Evolutionary conservation across 306 rosid species (phyloP), one percentile per base, ranked within the genome.

Genomic region (Fragaria iinumae): DNA sequence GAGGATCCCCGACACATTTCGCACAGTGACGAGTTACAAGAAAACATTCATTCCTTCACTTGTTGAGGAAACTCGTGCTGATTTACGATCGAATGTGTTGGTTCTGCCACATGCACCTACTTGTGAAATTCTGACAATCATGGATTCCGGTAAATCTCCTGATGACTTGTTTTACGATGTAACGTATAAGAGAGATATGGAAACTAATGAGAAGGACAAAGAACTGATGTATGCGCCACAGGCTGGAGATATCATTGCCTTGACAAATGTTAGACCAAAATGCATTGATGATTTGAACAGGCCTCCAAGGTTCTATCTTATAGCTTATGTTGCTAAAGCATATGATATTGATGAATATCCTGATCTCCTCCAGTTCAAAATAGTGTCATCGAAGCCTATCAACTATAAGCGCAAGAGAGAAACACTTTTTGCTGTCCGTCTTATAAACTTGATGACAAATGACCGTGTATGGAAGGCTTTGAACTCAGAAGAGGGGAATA

Each of bases 191-290:
- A 67, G 20, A 10, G 23, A 47, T 41, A 3, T 25, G 0, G 64
- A 34, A 62, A 78, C 72, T 0, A 75, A 72, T 36, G 0, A 11
- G 67, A 69, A 67, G 8, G 27, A 43, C 41, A 74, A 13, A 52
- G 72, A 69, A 20, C 20, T 11, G 41, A 32, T 36, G 14, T 87
- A 87, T 72, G 86, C 84, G 68, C 91, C 93, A 34, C 69, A 77
- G 73, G 73, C 1, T 49, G 91, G 90, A 71, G 93, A 91, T 68
- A 71, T 89, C 77, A 80, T 91, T 78, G 90, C 91, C 63, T 73
- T 91, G 21, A 77, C 96, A 2, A 27, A 80, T 69, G 67, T 76
- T 16, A 80, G 62, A 43, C 90, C 92, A 0, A 75, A 73, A 69
- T 13, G 73, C 27, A 3, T 65, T 4, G 6, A 44, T 45, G 93